Base-by-base conservation (phyloP, 164 flowering plant genomes). In the Vitis amurensis region DNA sequence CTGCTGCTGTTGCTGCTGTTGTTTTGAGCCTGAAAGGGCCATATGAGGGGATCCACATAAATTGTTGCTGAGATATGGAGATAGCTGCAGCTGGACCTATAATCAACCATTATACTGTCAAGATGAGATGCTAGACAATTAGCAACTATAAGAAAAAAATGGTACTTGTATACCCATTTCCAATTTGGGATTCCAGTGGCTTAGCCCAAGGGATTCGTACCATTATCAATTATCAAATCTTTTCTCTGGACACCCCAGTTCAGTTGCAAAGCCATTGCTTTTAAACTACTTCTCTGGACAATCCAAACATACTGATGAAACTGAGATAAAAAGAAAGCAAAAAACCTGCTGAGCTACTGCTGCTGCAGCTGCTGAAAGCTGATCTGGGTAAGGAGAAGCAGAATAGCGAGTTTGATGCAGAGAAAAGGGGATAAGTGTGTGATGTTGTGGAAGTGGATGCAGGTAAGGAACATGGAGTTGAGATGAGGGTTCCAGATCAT, bases 321-420 rank as follows among this genome's bases (percentile, higher is more conserved):
- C 44, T 13, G 1, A 59, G 55, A 13, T 9, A 4, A 10, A 62
- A 1, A 63, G 19, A 59, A 44, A 64, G 29, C 23, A 48, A 56
- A 51, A 73, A 44, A 87, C 91, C 92, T 89, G 91, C 61, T 80
- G 85, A 12, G 76, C 66, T 48, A 79, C 67, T 69, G 77, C 66
- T 49, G 76, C 64, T 60, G 84, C 58, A 51, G 83, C 66, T 57
- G 77, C 71, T 59, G 79, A 61, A 17, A 75, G 67, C 73, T 71
- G 81, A 59, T 81, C 81, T 10, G 76, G 66, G 73, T 75, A 77
- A 65, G 74, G 66, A 49, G 79, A 59, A 30, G 86, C 71, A 13
- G 80, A 63, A 62, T 74, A 78, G 23, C 68, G 67, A 66, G 73
- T 68, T 64, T 71, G 81, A 4, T 84, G 73, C 55, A 79, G 63